A percentile compares a stretch with the other conserved stretches of the same genome.
These are phyloP conservation scores for Zea luxurians DNA, from an alignment of 176 grass and related monocot genomes.

Conservation along the genomic window DNA sequence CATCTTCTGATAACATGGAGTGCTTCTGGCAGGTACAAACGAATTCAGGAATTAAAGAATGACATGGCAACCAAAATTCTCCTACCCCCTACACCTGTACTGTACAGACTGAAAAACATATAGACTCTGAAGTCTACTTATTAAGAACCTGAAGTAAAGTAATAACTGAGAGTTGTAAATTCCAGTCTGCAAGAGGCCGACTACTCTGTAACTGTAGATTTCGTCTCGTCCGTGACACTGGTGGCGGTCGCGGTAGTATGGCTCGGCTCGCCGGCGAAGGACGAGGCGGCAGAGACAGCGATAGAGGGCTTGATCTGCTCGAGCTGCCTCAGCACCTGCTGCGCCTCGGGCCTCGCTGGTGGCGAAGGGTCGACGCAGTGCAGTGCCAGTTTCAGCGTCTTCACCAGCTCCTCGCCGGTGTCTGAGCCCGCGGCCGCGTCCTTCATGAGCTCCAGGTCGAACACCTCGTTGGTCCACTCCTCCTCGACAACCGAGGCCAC, in stretches of 20 bases:
- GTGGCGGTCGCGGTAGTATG: constrained; percentile 46
- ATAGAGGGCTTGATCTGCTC: constrained; percentile 85
- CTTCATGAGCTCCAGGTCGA: constrained; percentile 89
- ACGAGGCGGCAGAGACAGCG: constrained; percentile 45
- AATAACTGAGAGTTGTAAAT: constrained; percentile 22
- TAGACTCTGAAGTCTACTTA: constrained; percentile 56
- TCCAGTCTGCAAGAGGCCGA: constrained; percentile 53
- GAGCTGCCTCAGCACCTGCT: constrained; percentile 75
- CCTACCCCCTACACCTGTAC: constrained; percentile 46
- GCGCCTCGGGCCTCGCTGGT: constrained; percentile 62
- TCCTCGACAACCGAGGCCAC: constrained; percentile 90
- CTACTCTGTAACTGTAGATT: constrained; percentile 52
- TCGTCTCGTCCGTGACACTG: constrained; percentile 49
- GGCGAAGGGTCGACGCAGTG: constrained; percentile 84
- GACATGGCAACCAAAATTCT: constrained; percentile 55
- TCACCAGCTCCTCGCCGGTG: constrained; percentile 81
- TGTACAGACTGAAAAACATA: constrained; percentile 52
- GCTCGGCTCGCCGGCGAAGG: constrained; percentile 58
- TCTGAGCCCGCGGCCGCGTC: constrained; percentile 54
- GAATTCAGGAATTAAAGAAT: constrained; percentile 53
- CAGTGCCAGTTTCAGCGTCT: constrained; percentile 75
- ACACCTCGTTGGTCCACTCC: constrained; percentile 98
- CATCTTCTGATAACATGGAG: constrained; percentile 87
- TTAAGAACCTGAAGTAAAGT: constrained; percentile 39
- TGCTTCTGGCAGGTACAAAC: constrained; percentile 53